Conservation (phyloP, 2,329 filamentous ascomycete genomes). For the Blumeriella jaapii region DNA sequence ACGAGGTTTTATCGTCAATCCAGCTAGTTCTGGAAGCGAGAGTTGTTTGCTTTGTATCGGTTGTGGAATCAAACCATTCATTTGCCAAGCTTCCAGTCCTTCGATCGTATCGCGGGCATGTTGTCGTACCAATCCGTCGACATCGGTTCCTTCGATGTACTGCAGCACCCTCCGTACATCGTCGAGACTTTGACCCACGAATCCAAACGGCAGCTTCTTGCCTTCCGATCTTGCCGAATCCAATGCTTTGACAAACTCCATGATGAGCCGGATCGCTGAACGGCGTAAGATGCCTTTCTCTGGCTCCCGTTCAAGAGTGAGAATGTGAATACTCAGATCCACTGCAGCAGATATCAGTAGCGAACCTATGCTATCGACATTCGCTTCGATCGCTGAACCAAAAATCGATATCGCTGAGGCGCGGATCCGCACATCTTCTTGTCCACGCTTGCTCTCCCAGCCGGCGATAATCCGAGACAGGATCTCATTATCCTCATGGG, state of each 20-base stretch:
- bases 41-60: constrained; percentile 12
- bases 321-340: constrained; percentile 50
- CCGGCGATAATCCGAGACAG: constrained; percentile 50
- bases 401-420: constrained; percentile 59
- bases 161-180: constrained; percentile 50
- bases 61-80: constrained; percentile 32
- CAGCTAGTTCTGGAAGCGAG: constrained; percentile 30
- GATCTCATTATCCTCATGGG: constrained; percentile 33
- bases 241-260: constrained; percentile 49
- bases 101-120: constrained; percentile 58
- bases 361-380: constrained; percentile 43
- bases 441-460: constrained; percentile 54
- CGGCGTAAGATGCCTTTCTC: constrained; percentile 55
- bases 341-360: constrained; percentile 42
- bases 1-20: constrained; percentile 32
- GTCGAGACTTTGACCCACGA: constrained; percentile 42
- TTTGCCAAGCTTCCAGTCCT: constrained; percentile 49
- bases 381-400: constrained; percentile 46
- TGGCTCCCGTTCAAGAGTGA: constrained; percentile 48
- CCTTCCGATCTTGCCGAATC: constrained; percentile 39
- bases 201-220: constrained; percentile 39
- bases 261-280: constrained; percentile 51
- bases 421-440: constrained; percentile 59
- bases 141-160: constrained; percentile 55
- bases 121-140: constrained; percentile 54